Evolutionary conservation across 2,329 filamentous ascomycete genomes (phyloP), one percentile per base, ranked within the genome.

Genomic region (Colletotrichum australisinense): DNA sequence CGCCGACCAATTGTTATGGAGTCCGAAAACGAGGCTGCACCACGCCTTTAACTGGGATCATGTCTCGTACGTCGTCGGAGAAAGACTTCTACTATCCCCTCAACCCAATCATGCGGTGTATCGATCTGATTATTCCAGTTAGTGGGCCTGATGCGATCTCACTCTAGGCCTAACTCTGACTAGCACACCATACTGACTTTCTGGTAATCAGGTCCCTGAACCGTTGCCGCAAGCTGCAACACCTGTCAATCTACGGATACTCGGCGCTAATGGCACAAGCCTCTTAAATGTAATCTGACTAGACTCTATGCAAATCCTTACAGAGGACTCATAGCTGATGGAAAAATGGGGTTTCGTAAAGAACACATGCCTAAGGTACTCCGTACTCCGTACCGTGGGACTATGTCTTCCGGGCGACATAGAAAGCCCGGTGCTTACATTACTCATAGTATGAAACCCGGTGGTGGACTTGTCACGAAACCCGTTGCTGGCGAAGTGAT

Each of bases 1-100:
- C 5, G 16, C 12, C 24, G 67, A 32, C 67, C 70, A 73, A 73
- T 70, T 11, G 56, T 4, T 2, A 19, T 3, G 6, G 19, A 42
- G 38, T 66, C 67, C 49, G 70, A 73, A 62, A 70, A 73, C 67
- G 70, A 62, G 55, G 19, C 42, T 8, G 16, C 30, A 38, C 55
- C 66, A 69, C 53, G 59, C 14, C 12, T 60, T 56, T 35, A 70
- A 53, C 11, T 52, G 12, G 60, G 16, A 22, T 52, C 4, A 22
- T 49, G 19, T 42, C 5, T 24, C 42, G 59, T 30, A 30, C 58
- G 4, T 35, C 22, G 58, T 38, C 32, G 57, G 26, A 38, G 22
- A 49, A 56, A 26, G 53, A 26, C 14, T n/a, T 38, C 24, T 63
- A 52, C n/a, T 12, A 6, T 11, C 28, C 38, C n/a, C 30, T 2